Evolutionary conservation across 2,329 filamentous ascomycete species (phyloP).

Genomic region (Elsinoe australis): DNA sequence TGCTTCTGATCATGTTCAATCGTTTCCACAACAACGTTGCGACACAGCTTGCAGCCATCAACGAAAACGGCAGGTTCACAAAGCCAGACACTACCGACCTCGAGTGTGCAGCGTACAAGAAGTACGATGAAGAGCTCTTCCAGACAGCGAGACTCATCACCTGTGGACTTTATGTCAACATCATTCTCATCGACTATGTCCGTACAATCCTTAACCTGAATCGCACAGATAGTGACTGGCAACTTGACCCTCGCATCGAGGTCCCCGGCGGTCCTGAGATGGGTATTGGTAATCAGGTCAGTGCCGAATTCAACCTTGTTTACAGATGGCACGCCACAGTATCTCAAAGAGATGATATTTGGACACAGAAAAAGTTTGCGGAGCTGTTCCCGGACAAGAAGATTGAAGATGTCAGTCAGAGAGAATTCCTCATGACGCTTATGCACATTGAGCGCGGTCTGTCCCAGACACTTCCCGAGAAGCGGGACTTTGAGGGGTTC

Average conservation of each 20-base stretch:
- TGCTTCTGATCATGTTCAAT: constrained; percentile 60
- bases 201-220: constrained; percentile 46
- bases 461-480: constrained; percentile 25
- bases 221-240: constrained; percentile 36
- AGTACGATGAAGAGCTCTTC: constrained; percentile 44
- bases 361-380: constrained; percentile 36
- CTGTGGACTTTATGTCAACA: constrained; percentile 48
- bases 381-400: constrained; percentile 26
- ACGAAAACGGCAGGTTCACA: constrained; percentile 71
- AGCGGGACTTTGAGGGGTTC: constrained; percentile 31
- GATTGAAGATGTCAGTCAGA: constrained; percentile 22
- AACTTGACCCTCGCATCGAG: constrained; percentile 37
- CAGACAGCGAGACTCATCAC: constrained; percentile 46
- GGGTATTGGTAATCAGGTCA: constrained; percentile 45
- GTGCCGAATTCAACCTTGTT: constrained; percentile 47
- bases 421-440: constrained; percentile 28
- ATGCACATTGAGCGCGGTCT: constrained; percentile 26
- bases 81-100: constrained; percentile 51
- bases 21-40: constrained; percentile 82
- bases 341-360: constrained; percentile 39
- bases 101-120: constrained; percentile 27
- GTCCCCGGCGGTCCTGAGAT: constrained; percentile 33
- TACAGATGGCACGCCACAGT: constrained; percentile 46
- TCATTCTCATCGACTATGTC: constrained; percentile 47
- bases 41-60: constrained; percentile 71